Base-by-base conservation (phyloP, 2,329 filamentous ascomycete genomes). In the Aureobasidium zeae region DNA sequence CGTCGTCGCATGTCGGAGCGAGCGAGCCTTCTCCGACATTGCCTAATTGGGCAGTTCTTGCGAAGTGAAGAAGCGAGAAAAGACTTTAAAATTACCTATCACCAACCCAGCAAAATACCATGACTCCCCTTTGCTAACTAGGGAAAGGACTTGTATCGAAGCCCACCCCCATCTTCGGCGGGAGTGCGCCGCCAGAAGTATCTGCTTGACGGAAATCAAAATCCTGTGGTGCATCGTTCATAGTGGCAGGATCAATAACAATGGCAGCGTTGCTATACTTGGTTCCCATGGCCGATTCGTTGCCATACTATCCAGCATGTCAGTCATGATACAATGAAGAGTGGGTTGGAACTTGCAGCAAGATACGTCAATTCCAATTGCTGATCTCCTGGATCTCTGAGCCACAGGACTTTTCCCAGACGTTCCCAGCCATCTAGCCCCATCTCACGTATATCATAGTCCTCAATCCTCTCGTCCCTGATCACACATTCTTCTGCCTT, bases 241-340 rank as follows among this genome's bases (percentile, higher is more conserved):
- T n/a, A n/a, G n/a, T n/a, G n/a, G n/a, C n/a, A n/a, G n/a, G n/a
- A 11, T 13, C 26, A 12, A 44, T 21, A 16, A 35, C 8, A 21
- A 44, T 34, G 11, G 41, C 41, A 29, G 41, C 41, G 3, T 15
- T 29, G 21, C 30, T 44, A 31, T 44, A 44, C 22, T 30, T 30
- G 10, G 41, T 32, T 7, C n/a, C 31, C 30, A 44, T 34, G 12
- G 19, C 26, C 20, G 41, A 19, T 5, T 44, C n/a, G 21, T 44
- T 44, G 10, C 41, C 41, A 21, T 44, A 44, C 41, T 44, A 6
- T 13, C 30, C 2, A 9, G 3, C 3, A n/a, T 6, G 22, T 44
- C 15, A 44, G 41, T 17, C n/a, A 28, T 13, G 4, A 17, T 11
- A 19, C 6, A n/a, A 12, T 10, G 11, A 26, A 3, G 12, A 44